Evolutionary conservation across 768 basidiomycete species (phyloP).

Genomic region (Kwoniella sp.): DNA sequence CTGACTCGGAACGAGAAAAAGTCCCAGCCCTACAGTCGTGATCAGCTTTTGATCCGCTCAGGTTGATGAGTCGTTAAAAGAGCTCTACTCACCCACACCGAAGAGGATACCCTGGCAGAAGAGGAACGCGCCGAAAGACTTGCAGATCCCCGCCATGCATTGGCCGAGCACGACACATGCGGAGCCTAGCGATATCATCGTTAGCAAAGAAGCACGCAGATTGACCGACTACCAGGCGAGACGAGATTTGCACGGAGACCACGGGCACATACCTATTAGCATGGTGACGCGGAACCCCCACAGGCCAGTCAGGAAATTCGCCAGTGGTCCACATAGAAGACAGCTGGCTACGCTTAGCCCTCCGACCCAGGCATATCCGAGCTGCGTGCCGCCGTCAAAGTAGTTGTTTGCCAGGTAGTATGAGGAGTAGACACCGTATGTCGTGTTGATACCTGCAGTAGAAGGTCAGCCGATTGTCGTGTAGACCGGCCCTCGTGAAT

Average conservation of each 20-base stretch:
- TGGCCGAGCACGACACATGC: constrained; percentile 25
- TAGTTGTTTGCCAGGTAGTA: constrained; percentile 34
- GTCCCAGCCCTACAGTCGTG: constrained; percentile 4
- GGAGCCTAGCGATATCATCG: constrained; percentile 13
- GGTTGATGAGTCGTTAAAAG: background rate
- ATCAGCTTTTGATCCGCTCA: background rate
- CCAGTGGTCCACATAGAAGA: constrained; percentile 22
- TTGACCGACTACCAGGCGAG: background rate
- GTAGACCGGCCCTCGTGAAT: no score
- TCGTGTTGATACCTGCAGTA: constrained; percentile 36
- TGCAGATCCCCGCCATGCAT: constrained; percentile 36
- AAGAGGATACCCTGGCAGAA: constrained; percentile 39
- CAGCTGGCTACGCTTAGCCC: constrained; percentile 30
- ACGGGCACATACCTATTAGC: constrained; percentile 36
- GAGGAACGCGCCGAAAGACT: constrained; percentile 27
- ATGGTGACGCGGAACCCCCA: constrained; percentile 23
- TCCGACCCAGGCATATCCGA: constrained; percentile 40
- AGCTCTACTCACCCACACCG: constrained; percentile 21
- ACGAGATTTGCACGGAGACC: background rate
- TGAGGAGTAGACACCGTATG: constrained; percentile 42
- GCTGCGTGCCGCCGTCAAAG: constrained; percentile 24
- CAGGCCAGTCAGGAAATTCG: constrained; percentile 19
- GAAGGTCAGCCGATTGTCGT: background rate
- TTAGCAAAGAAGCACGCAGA: background rate
- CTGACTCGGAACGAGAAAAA: constrained; percentile 24